Evolutionary conservation across 176 grass and related monocot species (phyloP), one percentile per base, ranked within the genome.

Genomic region (Tillandsia leiboldiana): DNA sequence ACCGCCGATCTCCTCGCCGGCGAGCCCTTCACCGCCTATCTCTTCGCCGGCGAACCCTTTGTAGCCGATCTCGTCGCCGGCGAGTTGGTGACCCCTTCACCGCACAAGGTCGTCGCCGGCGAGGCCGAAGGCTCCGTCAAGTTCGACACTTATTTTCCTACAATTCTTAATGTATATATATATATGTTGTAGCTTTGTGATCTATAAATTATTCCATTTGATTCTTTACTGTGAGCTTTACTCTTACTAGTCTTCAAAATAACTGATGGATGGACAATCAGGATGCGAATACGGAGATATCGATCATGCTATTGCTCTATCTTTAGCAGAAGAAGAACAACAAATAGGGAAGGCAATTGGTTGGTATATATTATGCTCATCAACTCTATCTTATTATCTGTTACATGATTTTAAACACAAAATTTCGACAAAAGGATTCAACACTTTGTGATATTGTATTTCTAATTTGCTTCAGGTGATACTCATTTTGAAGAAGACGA

Each of bases 401-500:
- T 66, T 4, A 13, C 15, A 8, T 67, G 27, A 1, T 50, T 88
- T 26, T 58, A 58, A 66, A 18, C 10, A 9, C 26, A 3, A 61
- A 66, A 8, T 49, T 72, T 20, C 62, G 72, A 54, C 59, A 64
- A 59, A 67, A n/a, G 15, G 71, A 11, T 51, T 50, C 63, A 15
- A 73, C 10, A 27, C 51, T 17, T 54, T 64, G 24, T 59, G 49
- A 73, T 58, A 54, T 26, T 68, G 33, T 27, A 29, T 49, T 51
- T 70, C 63, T 11, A 51, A 78, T 78, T 71, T 50, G 73, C 70
- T 86, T 71, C 71, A 67, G 86, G 87, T 75, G 65, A 87, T 50
- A 51, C 73, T 33, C 90, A 85, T 82, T 84, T 93, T 53, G 90
- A 99, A 65, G 90, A 99, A 51, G 94, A 94, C 84, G 94, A 99